These are phyloP conservation scores for Tetraselmis striata DNA, from an alignment of 139 green algal genomes.

Conservation along the genomic window DNA sequence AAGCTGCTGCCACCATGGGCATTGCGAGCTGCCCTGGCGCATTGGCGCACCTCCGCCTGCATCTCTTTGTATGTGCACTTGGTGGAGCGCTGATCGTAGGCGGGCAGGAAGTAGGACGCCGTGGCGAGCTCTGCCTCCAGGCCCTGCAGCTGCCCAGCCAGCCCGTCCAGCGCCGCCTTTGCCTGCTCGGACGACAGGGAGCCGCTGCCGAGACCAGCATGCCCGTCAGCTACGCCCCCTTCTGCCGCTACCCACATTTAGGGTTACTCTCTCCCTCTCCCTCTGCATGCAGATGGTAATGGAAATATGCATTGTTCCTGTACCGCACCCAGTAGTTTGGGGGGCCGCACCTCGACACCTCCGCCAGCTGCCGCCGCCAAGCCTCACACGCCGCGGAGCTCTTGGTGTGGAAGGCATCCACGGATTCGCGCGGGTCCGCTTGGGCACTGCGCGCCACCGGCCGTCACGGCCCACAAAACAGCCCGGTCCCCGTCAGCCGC, in stretches of 20 bases:
- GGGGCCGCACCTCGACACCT: neutral
- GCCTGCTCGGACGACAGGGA: neutral
- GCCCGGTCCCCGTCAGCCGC: no score
- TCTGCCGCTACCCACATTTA: neutral
- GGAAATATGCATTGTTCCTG: no score
- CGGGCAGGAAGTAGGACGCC: conserved; percentile 67
- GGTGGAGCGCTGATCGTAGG: conserved; percentile 41
- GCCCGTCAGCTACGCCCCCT: no score
- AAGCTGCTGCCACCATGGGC: neutral
- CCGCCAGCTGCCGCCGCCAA: neutral
- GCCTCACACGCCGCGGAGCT: neutral
- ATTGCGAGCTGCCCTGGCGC: neutral
- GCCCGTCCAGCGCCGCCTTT: conserved; percentile 4
- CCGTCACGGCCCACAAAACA: no score
- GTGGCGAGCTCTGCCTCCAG: conserved; percentile 40
- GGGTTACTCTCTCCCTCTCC: neutral
- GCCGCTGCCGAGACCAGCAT: neutral
- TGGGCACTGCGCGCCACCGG: conserved; percentile 5
- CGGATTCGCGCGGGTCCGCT: conserved; percentile 26
- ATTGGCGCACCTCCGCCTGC: neutral
- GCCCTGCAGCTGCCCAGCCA: neutral
- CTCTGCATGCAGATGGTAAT: no score
- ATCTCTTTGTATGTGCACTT: neutral
- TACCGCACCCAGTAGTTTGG: no score
- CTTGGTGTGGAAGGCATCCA: neutral